Percentiles rank a stretch among this genome's conserved stretches.
phyloP scores from a whole-genome alignment of 2,329 filamentous ascomycete species.

The Monosporascus sp. region DNA sequence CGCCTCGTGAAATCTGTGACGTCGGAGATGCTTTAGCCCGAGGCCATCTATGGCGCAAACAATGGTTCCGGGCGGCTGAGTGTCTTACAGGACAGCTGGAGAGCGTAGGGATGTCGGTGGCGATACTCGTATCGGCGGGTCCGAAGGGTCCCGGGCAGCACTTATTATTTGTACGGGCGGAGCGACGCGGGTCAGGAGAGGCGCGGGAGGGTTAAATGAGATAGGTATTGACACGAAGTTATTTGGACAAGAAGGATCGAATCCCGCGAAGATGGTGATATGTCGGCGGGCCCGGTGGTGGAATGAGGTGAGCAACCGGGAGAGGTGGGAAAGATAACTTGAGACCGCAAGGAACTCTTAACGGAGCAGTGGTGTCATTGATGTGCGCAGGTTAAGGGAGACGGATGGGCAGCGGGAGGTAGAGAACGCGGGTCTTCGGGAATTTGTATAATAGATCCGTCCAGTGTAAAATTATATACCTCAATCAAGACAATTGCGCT shows the following conservation, averaged over 20 bases:
- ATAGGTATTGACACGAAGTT: not conserved
- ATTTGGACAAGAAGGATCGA: too few relatives aligned
- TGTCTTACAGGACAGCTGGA: not conserved
- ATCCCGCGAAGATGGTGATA: not conserved
- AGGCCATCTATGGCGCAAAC: conserved; percentile 3
- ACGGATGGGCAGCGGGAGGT: not conserved
- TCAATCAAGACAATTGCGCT: too few relatives aligned
- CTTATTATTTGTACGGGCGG: not conserved
- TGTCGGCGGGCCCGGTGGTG: not conserved
- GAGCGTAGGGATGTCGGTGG: conserved; percentile 16
- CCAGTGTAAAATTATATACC: not conserved
- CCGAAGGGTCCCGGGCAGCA: conserved; percentile 5
- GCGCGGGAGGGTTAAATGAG: not conserved
- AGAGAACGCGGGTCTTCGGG: not conserved
- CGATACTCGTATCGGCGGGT: conserved; percentile 15
- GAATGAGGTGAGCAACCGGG: not conserved
- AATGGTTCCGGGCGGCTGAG: conserved; percentile 5
- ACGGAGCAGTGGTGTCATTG: not conserved
- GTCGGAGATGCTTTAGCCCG: conserved; percentile 9
- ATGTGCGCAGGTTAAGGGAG: not conserved
- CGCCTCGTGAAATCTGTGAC: conserved; percentile 8
- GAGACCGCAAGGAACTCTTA: not conserved
- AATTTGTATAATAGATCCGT: not conserved
- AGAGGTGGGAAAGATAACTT: not conserved
- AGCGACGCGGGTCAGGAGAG: not conserved